Conservation (phyloP, 805 yeast genomes). For the Candida loeiensis region DNA sequence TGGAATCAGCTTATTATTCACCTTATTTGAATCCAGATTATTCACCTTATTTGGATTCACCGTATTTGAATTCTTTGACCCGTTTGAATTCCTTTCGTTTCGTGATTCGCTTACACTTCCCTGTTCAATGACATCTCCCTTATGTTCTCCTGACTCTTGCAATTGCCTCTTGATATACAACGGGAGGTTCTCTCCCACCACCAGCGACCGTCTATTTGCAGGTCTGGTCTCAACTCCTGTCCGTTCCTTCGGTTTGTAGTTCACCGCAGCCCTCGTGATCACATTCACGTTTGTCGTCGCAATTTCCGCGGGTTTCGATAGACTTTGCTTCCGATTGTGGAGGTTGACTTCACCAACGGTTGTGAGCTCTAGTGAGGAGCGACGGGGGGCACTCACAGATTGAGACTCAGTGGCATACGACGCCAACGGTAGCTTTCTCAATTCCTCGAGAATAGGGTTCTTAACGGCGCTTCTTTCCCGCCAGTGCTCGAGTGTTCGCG, state of each 20-base stretch:
- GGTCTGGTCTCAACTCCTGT: slow-evolving; percentile 1
- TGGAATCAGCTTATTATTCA: too few relatives aligned
- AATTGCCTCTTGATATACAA: slow-evolving; percentile 30
- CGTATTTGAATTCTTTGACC: too few relatives aligned
- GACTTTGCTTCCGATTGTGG: slow-evolving; percentile 15
- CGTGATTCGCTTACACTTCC: background rate
- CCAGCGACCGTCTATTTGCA: slow-evolving; percentile 25
- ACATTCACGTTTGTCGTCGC: slow-evolving; percentile 33
- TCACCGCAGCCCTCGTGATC: slow-evolving; percentile 24
- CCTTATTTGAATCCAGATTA: too few relatives aligned
- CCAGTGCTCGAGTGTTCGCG: slow-evolving; percentile 5
- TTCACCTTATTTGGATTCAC: too few relatives aligned
- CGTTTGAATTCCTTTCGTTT: background rate
- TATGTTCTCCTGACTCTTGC: too few relatives aligned
- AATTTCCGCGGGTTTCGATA: slow-evolving; percentile 30
- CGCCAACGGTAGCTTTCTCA: background rate
- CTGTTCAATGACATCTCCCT: background rate
- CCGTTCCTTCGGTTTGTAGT: slow-evolving; percentile 1
- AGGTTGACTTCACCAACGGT: slow-evolving; percentile 8
- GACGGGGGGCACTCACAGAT: background rate
- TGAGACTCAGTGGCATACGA: background rate
- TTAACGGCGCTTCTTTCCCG: slow-evolving; percentile 5
- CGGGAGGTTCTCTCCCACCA: slow-evolving; percentile 38
- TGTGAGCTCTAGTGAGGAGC: background rate
- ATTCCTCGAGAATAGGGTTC: slow-evolving; percentile 11